Percentiles rank a stretch among this genome's conserved stretches.
Evolutionary conservation across 1,284 basidiomycete genomes (phyloP).

Genomic region (Moniliophthora roreri): DNA sequence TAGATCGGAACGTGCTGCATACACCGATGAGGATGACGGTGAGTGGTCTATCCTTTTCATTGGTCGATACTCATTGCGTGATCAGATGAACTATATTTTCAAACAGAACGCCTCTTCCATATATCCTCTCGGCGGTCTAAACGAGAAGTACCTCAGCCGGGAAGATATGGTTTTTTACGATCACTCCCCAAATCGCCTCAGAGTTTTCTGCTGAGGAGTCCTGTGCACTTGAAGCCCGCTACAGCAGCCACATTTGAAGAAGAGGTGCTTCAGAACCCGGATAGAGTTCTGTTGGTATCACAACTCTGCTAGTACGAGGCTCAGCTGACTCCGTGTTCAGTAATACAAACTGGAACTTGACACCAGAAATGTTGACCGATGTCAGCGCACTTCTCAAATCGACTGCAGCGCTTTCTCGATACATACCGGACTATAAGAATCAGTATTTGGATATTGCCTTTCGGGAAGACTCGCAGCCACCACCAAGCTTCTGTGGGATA

Average conservation of each 20-base stretch:
- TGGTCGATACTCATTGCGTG: no score
- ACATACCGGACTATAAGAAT: constrained; percentile 26
- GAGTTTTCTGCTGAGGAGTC: constrained; percentile 4
- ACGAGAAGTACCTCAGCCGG: constrained; percentile 9
- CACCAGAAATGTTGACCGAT: constrained; percentile 4
- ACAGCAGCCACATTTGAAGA: constrained; percentile 20
- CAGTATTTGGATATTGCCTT: constrained; percentile 30
- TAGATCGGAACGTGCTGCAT: neutral
- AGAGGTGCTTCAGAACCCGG: constrained; percentile 23
- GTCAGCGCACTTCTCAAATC: constrained; percentile 13
- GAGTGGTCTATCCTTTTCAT: no score
- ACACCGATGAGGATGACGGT: no score
- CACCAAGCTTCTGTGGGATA: constrained; percentile 17
- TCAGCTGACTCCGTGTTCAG: constrained; percentile 1
- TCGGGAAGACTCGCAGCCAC: constrained; percentile 30
- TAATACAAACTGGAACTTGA: constrained; percentile 5
- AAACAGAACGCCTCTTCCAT: no score
- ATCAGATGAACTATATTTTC: no score
- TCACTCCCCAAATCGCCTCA: neutral
- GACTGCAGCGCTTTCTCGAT: constrained; percentile 8
- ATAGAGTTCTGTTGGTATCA: constrained; percentile 31
- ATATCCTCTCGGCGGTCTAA: neutral
- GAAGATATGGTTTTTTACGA: constrained; percentile 3
- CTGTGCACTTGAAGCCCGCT: constrained; percentile 12
- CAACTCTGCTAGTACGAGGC: no score